Conservation (phyloP, 1,284 basidiomycete species). For the Moniliophthora roreri region DNA sequence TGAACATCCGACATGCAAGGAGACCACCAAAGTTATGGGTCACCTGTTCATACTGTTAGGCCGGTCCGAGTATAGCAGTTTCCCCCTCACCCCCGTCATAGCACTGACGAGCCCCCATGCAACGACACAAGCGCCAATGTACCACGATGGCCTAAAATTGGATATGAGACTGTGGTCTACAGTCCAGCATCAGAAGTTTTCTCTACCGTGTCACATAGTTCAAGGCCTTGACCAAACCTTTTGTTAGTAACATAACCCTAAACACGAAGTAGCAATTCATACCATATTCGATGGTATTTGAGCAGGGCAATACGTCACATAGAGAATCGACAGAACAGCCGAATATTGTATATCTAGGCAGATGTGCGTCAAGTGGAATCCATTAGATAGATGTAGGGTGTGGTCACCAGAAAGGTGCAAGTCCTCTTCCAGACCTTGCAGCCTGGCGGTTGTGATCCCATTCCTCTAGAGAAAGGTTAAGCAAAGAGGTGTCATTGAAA, state of each 20-base stretch:
- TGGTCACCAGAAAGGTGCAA: conserved; percentile 44
- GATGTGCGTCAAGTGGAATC: not conserved
- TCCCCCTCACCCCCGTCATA: conserved; percentile 51
- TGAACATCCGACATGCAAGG: conserved; percentile 57
- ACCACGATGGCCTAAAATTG: conserved; percentile 55
- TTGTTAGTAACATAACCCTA: conserved; percentile 56
- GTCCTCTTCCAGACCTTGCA: conserved; percentile 63
- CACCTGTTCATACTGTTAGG: conserved; percentile 32
- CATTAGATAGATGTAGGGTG: not conserved
- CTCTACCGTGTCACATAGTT: too few species aligned
- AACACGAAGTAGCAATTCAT: conserved; percentile 13
- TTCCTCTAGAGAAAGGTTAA: conserved; percentile 41
- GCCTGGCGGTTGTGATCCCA: conserved; percentile 56
- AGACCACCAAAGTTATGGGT: conserved; percentile 57
- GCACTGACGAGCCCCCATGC: conserved; percentile 63
- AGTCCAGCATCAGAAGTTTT: not conserved
- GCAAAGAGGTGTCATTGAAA: too few species aligned
- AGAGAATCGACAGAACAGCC: conserved; percentile 57
- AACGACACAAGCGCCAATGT: conserved; percentile 59
- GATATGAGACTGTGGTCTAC: not conserved
- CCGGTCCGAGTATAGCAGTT: not conserved
- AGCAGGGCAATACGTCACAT: conserved; percentile 58
- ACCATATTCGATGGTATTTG: conserved; percentile 72
- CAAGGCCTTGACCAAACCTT: conserved; percentile 30
- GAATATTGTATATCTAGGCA: conserved; percentile 59